Evolutionary conservation across 345 rosid genomes (phyloP).

Genomic region (Euphorbia pulcherrima): DNA sequence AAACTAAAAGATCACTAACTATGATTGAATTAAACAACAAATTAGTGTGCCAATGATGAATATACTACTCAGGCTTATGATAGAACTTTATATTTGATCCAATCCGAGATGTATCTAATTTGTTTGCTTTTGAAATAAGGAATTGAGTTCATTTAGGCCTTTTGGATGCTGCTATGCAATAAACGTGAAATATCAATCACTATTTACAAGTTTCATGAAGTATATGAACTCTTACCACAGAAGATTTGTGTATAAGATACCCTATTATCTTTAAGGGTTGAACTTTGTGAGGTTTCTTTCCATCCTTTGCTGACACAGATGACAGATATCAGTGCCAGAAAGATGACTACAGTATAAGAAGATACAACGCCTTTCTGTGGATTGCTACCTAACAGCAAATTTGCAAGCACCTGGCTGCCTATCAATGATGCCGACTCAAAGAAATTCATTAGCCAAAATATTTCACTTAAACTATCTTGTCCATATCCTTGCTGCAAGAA

Average conservation of each 20-base stretch:
- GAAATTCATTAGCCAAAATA: slow-evolving; percentile 90
- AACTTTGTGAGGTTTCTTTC: slow-evolving; percentile 43
- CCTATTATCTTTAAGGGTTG: slow-evolving; percentile 38
- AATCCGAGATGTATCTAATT: background rate
- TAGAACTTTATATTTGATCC: background rate
- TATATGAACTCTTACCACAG: slow-evolving; percentile 47
- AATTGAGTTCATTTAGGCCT: no score
- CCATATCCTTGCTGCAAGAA: slow-evolving; percentile 69
- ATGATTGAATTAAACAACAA: background rate
- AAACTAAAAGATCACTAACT: background rate
- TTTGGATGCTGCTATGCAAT: no score
- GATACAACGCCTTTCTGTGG: slow-evolving; percentile 42
- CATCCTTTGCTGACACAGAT: slow-evolving; percentile 44
- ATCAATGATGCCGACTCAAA: slow-evolving; percentile 69
- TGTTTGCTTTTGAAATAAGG: no score
- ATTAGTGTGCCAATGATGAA: background rate
- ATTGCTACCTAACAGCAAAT: slow-evolving; percentile 53
- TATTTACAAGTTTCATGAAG: background rate
- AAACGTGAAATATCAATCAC: background rate
- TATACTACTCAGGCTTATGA: background rate
- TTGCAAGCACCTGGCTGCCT: slow-evolving; percentile 71
- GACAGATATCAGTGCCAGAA: slow-evolving; percentile 52
- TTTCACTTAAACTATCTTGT: slow-evolving; percentile 65
- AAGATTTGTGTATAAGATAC: slow-evolving; percentile 47
- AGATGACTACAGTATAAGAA: slow-evolving; percentile 39